Base-by-base conservation (phyloP, 2,329 filamentous ascomycete species). In the Xylariaceae sp. region DNA sequence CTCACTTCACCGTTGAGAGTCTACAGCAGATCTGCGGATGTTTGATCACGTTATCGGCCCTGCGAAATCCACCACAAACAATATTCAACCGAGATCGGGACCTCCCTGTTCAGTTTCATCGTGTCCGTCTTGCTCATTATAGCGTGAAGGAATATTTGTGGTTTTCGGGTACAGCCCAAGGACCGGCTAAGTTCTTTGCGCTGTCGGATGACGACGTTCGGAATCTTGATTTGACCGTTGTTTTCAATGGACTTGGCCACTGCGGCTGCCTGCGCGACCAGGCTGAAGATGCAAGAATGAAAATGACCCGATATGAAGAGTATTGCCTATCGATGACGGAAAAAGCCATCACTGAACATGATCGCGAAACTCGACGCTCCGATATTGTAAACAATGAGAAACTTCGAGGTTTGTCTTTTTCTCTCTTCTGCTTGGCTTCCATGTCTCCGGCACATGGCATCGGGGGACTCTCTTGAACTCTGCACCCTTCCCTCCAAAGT, bases 111-210 rank as follows among this genome's bases (percentile, higher is more conserved):
- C 3, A n/a, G 14, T 53, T 54, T 31, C 52, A 58, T 35, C 58
- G 46, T 30, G 59, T 55, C 17, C 44, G 33, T 12, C 38, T 62
- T 14, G 58, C 62, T 7, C 61, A 64, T 42, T 64, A 62, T 17
- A 64, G 61, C 12, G 62, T 64, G 14, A 59, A 54, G 42, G 62
- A 64, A 39, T 64, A 59, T 11, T 52, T 64, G 6, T 62, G 58
- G 39, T 51, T 44, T n/a, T 27, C 43, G 2, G 11, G 47, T 1
- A 58, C 55, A 18, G 48, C 47, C 2, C 32, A 51, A 1, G 55
- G 54, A 5, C 17, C 42, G 2, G 62, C 61, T 3, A 51, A 52
- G 2, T 54, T 57, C 36, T 64, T 59, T 19, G 58, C 61, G 14
- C 43, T 64, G 19, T 56, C 56, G 3, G 33, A 57, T 5, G 11